A percentile compares a stretch with the other conserved stretches of the same genome.
Conservation (phyloP, 2,329 filamentous ascomycete species). For the Beauveria pseudobassiana region DNA sequence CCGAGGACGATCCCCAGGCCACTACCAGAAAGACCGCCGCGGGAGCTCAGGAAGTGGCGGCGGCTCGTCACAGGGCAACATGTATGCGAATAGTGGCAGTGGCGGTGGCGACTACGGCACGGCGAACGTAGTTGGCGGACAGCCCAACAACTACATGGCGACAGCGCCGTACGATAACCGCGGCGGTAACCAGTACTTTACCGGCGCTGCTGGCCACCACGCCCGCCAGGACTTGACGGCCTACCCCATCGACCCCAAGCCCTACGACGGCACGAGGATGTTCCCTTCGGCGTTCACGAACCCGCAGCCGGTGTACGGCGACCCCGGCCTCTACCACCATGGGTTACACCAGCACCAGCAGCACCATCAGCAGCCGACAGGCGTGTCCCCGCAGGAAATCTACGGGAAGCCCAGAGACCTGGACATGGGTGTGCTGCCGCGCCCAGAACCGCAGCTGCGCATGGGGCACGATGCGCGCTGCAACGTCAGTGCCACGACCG, state of each 20-base stretch:
- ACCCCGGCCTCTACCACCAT: background rate
- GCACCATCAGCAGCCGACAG: background rate
- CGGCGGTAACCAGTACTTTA: background rate
- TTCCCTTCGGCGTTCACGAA: background rate
- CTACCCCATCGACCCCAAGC: background rate
- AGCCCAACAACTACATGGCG: background rate
- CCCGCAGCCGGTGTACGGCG: background rate
- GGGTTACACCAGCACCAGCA: background rate
- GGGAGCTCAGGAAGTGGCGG: background rate
- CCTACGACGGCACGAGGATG: background rate
- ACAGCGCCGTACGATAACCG: background rate
- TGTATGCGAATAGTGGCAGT: background rate
- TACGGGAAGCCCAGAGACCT: background rate
- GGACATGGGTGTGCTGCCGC: background rate
- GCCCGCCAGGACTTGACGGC: background rate
- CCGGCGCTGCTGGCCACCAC: background rate
- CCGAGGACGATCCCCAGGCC: conserved; percentile 74
- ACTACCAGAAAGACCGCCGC: conserved; percentile 58
- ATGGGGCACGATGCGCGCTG: conserved; percentile 3
- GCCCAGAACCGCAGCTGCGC: background rate
- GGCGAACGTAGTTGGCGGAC: background rate
- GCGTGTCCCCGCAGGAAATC: background rate
- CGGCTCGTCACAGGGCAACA: background rate
- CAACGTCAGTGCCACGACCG: background rate
- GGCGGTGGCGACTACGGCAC: background rate